phyloP scores from a whole-genome alignment of 225 moss, liverwort and hornwort genomes.

The Polytrichum formosum region DNA sequence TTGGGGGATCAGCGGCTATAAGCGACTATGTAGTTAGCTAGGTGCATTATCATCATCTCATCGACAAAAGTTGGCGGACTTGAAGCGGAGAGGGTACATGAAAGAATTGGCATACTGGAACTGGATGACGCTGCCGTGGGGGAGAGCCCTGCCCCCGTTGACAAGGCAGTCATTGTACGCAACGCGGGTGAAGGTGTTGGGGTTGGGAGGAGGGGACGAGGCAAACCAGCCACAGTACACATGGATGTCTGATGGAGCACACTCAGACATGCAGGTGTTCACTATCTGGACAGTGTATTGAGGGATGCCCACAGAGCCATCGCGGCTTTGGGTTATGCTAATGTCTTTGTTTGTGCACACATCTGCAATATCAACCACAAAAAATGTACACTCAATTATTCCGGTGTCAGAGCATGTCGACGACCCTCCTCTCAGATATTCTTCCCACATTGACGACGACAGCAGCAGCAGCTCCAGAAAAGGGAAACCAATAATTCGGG shows the following conservation, averaged over 20 bases:
- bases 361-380: slow-evolving; percentile 47
- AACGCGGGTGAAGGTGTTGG: slow-evolving; percentile 41
- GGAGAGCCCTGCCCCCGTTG: slow-evolving; percentile 42
- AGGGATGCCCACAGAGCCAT: slow-evolving; percentile 58
- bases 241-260: slow-evolving; percentile 52
- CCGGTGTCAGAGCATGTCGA: slow-evolving; percentile 6
- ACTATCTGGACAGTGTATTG: slow-evolving; percentile 62
- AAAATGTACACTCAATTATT: slow-evolving; percentile 35
- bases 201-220: slow-evolving; percentile 55
- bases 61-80: slow-evolving; percentile 52
- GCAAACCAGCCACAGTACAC: slow-evolving; percentile 63
- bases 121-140: slow-evolving; percentile 42
- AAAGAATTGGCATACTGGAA: slow-evolving; percentile 57
- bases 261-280: slow-evolving; percentile 60
- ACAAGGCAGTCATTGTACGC: slow-evolving; percentile 54
- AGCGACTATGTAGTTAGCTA: no score
- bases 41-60: slow-evolving; percentile 13
- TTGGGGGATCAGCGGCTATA: no score
- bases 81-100: slow-evolving; percentile 51
- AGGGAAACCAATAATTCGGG: background rate
- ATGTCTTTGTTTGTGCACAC: slow-evolving; percentile 61
- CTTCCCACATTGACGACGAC: background rate
- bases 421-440: background rate
- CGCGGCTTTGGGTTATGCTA: slow-evolving; percentile 61
- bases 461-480: background rate